Conservation (phyloP, 202 grass and related monocot genomes). For the Musa balbisiana region DNA sequence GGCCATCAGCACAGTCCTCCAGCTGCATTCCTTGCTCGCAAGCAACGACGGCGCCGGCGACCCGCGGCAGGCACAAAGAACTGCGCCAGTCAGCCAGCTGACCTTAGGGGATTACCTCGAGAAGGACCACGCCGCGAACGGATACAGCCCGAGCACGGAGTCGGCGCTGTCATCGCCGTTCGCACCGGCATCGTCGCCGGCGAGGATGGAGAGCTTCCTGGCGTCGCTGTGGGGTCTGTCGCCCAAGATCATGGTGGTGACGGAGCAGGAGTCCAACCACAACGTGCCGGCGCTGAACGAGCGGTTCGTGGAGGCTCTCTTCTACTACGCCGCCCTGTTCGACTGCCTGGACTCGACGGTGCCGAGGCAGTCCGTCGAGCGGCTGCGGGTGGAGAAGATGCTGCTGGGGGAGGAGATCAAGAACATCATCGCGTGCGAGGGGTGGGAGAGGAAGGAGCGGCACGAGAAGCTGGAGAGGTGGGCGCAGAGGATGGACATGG, state of each 20-base stretch:
- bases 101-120: neutral
- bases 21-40: slow-evolving; percentile 53
- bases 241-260: slow-evolving; percentile 55
- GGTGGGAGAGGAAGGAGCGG: slow-evolving; percentile 48
- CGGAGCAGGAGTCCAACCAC: slow-evolving; percentile 80
- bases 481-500: slow-evolving; percentile 43
- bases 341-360: slow-evolving; percentile 70
- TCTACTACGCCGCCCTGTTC: slow-evolving; percentile 80
- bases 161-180: slow-evolving; percentile 36
- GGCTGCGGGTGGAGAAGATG: slow-evolving; percentile 59
- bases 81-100: slow-evolving; percentile 10
- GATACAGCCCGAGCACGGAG: slow-evolving; percentile 27
- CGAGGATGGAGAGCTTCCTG: slow-evolving; percentile 43
- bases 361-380: slow-evolving; percentile 50
- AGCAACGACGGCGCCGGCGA: slow-evolving; percentile 21
- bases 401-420: slow-evolving; percentile 70
- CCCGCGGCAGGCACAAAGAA: neutral
- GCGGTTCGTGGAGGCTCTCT: slow-evolving; percentile 67
- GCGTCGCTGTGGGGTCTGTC: slow-evolving; percentile 41
- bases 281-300: slow-evolving; percentile 51
- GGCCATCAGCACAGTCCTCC: slow-evolving; percentile 53
- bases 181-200: slow-evolving; percentile 10
- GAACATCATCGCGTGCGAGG: slow-evolving; percentile 68
- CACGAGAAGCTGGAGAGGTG: slow-evolving; percentile 64
- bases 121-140: neutral